Evolutionary conservation across 495 filamentous ascomycete species (phyloP).

Genomic region (Friedmanniomyces endolithicus): DNA sequence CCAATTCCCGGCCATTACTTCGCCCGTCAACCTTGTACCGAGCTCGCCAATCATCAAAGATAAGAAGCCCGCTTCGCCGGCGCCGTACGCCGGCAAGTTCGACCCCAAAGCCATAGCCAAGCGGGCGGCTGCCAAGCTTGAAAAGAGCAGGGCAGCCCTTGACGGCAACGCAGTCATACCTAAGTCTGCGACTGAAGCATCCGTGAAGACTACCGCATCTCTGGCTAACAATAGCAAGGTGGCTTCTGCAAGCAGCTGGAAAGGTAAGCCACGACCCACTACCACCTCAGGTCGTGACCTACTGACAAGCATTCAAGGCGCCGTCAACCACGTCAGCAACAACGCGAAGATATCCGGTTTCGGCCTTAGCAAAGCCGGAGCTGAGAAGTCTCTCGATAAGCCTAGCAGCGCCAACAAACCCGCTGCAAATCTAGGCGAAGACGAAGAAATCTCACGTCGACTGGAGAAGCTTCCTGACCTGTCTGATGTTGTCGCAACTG

Average conservation of each 20-base stretch:
- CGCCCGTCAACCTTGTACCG: not conserved
- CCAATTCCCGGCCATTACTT: not conserved
- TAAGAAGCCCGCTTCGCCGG: constrained; percentile 34
- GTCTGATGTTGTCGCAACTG: constrained; percentile 33
- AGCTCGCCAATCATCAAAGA: not conserved
- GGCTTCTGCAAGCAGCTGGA: constrained; percentile 1
- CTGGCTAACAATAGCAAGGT: constrained; percentile 15
- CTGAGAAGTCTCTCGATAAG: constrained; percentile 41
- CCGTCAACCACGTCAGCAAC: constrained; percentile 42
- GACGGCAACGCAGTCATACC: constrained; percentile 16
- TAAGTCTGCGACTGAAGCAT: constrained; percentile 11
- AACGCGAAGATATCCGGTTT: constrained; percentile 70
- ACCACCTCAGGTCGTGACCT: not conserved
- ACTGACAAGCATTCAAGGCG: constrained; percentile 13
- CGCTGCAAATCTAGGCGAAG: constrained; percentile 59
- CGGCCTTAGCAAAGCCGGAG: constrained; percentile 56
- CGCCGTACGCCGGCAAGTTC: constrained; percentile 66
- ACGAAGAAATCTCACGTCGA: constrained; percentile 23
- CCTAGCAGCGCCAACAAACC: constrained; percentile 33
- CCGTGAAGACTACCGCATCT: constrained; percentile 3
- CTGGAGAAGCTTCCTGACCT: constrained; percentile 26
- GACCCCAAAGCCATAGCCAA: constrained; percentile 79
- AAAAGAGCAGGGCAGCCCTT: constrained; percentile 11
- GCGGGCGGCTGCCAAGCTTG: constrained; percentile 19
- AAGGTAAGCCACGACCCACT: constrained; percentile 1